These are phyloP conservation scores for Rhynchospora pubera DNA, from an alignment of 176 grass and related monocot species.

Conservation along the genomic window DNA sequence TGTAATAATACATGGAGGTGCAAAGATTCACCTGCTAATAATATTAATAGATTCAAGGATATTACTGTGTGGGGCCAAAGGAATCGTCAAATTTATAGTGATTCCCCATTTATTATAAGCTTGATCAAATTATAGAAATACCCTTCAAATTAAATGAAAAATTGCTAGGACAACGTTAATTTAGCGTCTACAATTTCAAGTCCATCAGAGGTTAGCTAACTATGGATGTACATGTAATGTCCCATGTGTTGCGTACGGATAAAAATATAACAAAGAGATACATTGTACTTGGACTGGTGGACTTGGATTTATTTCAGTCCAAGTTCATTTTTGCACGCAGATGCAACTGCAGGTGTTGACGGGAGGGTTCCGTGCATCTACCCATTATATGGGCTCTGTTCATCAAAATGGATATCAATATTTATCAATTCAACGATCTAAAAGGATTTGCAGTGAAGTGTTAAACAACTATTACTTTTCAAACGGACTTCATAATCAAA, in stretches of 20 bases:
- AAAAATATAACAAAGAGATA: neutral
- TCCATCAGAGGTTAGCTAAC: neutral
- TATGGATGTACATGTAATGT: neutral
- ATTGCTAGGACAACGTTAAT: neutral
- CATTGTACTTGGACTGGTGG: constrained; percentile 15
- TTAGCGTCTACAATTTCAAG: neutral
- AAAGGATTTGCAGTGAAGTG: neutral
- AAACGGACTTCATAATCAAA: neutral
- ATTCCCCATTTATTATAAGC: neutral
- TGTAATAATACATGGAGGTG: neutral
- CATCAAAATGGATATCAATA: neutral
- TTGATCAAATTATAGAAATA: neutral
- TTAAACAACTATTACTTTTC: neutral
- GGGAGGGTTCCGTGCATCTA: neutral
- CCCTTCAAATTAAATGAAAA: neutral
- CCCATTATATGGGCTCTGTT: neutral
- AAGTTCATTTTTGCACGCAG: neutral
- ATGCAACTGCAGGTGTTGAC: neutral
- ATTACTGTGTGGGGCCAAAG: constrained; percentile 1
- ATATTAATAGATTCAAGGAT: constrained; percentile 13
- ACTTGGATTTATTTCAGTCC: constrained; percentile 2
- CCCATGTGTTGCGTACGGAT: neutral
- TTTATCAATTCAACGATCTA: neutral
- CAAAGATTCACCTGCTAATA: neutral
- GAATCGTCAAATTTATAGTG: neutral